Evolutionary conservation across 108 stramenopile species (phyloP).

Genomic region (Pseudonitzschia delicatissima): DNA sequence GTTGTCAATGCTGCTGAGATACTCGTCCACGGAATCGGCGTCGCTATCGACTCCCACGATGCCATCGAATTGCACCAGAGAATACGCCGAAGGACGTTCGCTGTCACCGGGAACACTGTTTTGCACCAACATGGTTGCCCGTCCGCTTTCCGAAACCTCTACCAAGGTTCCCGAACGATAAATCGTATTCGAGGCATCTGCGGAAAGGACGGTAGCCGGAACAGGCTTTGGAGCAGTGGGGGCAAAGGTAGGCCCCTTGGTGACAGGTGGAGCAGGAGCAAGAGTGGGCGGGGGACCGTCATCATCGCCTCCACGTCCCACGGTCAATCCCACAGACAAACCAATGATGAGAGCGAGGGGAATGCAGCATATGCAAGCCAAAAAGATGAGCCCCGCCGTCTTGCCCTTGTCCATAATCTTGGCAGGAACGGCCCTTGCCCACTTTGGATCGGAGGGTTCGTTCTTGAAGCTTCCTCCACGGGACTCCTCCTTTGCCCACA

Average conservation of each 20-base stretch:
- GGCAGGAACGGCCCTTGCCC: not conserved
- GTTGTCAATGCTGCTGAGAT: not conserved
- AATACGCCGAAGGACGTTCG: not conserved
- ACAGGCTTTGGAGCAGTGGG: not conserved
- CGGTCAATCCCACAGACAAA: not conserved
- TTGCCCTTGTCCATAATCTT: not conserved
- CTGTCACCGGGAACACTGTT: not conserved
- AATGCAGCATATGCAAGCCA: not conserved
- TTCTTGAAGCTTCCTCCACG: not conserved
- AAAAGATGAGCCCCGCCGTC: not conserved
- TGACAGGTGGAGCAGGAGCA: not conserved
- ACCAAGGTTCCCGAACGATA: not conserved
- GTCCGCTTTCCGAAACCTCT: not conserved
- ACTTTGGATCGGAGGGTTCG: not conserved
- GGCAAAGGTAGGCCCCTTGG: not conserved
- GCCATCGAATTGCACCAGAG: constrained; percentile 7
- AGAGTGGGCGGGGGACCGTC: not conserved
- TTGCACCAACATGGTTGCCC: constrained; percentile 8
- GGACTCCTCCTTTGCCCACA: not conserved
- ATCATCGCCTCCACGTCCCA: not conserved
- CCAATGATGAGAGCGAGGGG: not conserved
- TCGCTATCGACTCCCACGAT: not conserved
- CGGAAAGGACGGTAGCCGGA: not conserved
- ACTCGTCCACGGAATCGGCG: not conserved
- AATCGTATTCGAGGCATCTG: not conserved